phyloP scores from a whole-genome alignment of 2,329 filamentous ascomycete genomes.

The Aspergillus pseudotamarii region DNA sequence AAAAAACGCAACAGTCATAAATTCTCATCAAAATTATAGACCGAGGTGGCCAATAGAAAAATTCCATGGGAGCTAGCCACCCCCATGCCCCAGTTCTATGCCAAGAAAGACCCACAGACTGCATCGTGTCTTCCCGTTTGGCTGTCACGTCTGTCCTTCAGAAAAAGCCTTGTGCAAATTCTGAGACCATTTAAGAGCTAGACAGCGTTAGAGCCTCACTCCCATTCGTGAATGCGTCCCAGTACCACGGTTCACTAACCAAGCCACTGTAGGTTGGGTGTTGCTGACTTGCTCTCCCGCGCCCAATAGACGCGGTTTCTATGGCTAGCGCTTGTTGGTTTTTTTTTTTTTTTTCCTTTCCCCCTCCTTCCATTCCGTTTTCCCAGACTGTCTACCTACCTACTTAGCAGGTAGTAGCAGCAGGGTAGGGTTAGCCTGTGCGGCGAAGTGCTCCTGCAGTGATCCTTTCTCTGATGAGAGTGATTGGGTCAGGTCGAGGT shows the following conservation, averaged over 20 bases:
- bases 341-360: slow-evolving; percentile 13
- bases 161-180: slow-evolving; percentile 17
- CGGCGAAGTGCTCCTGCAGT: slow-evolving; percentile 8
- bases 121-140: slow-evolving; percentile 24
- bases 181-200: slow-evolving; percentile 22
- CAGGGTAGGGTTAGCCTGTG: neutral
- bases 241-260: slow-evolving; percentile 24
- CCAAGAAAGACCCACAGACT: slow-evolving; percentile 18
- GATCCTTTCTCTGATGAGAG: slow-evolving; percentile 3
- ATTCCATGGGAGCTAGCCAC: neutral
- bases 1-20: neutral
- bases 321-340: slow-evolving; percentile 29
- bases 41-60: slow-evolving; percentile 1
- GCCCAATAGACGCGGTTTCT: slow-evolving; percentile 20
- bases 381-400: neutral
- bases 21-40: neutral
- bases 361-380: slow-evolving; percentile 3
- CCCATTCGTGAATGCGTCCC: slow-evolving; percentile 26
- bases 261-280: slow-evolving; percentile 23
- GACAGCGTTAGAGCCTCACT: slow-evolving; percentile 17
- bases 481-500: neutral
- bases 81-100: slow-evolving; percentile 10
- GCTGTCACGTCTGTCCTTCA: slow-evolving; percentile 20
- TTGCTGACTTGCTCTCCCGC: slow-evolving; percentile 22
- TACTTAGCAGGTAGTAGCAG: neutral